These are phyloP conservation scores for Iodosphaeria phyllophila DNA, from an alignment of 2,329 filamentous ascomycete species.

Conservation along the genomic window DNA sequence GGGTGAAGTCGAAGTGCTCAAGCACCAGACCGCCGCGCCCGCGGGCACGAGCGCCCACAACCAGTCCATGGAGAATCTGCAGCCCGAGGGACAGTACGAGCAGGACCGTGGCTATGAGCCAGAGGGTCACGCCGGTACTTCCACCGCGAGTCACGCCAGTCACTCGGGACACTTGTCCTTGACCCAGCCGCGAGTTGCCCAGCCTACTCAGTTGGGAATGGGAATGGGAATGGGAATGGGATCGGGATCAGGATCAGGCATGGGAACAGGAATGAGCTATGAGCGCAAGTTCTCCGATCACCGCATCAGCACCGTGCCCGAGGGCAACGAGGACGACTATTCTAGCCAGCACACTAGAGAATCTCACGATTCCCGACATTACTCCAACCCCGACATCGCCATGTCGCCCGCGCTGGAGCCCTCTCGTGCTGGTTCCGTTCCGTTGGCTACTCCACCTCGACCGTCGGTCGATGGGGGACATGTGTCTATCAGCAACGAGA, in stretches of 20 bases:
- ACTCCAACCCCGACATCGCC: slow-evolving; percentile 38
- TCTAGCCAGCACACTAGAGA: slow-evolving; percentile 23
- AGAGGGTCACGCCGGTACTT: slow-evolving; percentile 60
- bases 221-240: no score
- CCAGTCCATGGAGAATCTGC: slow-evolving; percentile 50
- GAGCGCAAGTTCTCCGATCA: slow-evolving; percentile 49
- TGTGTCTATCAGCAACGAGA: slow-evolving; percentile 50
- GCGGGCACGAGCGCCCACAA: slow-evolving; percentile 28
- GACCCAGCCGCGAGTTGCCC: slow-evolving; percentile 28
- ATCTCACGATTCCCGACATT: no score
- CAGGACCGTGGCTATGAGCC: slow-evolving; percentile 65
- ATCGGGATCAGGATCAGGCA: slow-evolving; percentile 20
- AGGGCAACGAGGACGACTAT: slow-evolving; percentile 61
- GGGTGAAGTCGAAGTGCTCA: slow-evolving; percentile 74
- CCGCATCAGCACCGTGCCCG: slow-evolving; percentile 77
- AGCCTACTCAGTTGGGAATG: no score
- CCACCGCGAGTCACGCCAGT: slow-evolving; percentile 50
- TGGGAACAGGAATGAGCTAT: slow-evolving; percentile 22
- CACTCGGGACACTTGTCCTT: slow-evolving; percentile 62
- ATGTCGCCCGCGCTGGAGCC: slow-evolving; percentile 40
- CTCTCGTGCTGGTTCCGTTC: slow-evolving; percentile 31
- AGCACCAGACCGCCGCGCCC: slow-evolving; percentile 33
- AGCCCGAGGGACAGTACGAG: slow-evolving; percentile 42
- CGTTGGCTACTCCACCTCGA: slow-evolving; percentile 40
- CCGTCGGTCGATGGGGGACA: slow-evolving; percentile 16